Evolutionary conservation across 1,139 yeast species (phyloP).

Genomic region (Hyphopichia pseudoburtonii): DNA sequence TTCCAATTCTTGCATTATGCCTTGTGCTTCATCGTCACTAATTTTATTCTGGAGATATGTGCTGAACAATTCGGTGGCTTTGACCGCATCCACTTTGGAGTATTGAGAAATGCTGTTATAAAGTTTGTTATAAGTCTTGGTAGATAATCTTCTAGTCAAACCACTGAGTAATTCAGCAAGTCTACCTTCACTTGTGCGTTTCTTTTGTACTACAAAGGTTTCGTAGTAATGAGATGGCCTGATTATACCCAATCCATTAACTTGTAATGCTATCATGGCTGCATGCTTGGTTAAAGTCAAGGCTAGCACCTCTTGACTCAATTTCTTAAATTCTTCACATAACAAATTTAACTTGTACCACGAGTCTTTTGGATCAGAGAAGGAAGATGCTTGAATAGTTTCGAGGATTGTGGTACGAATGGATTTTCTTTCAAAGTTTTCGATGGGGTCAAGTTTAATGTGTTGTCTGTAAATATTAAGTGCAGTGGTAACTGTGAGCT

Average conservation of each 20-base stretch:
- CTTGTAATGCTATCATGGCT: slow-evolving; percentile 23
- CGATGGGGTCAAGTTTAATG: slow-evolving; percentile 8
- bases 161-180: slow-evolving; percentile 22
- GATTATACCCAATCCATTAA: slow-evolving; percentile 35
- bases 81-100: slow-evolving; percentile 13
- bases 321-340: slow-evolving; percentile 65
- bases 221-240: slow-evolving; percentile 38
- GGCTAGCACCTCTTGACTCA: slow-evolving; percentile 51
- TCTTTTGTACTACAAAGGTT: slow-evolving; percentile 14
- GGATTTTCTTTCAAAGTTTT: slow-evolving; percentile 5
- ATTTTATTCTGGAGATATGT: slow-evolving; percentile 23
- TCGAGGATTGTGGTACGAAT: slow-evolving; percentile 21
- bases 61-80: slow-evolving; percentile 22
- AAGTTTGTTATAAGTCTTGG: slow-evolving; percentile 25
- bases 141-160: slow-evolving; percentile 24
- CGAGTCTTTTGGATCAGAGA: slow-evolving; percentile 12
- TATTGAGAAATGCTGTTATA: slow-evolving; percentile 15
- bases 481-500: slow-evolving; percentile 42
- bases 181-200: slow-evolving; percentile 16
- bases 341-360: slow-evolving; percentile 65
- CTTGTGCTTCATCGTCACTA: slow-evolving; percentile 21
- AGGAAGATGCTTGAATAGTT: slow-evolving; percentile 17
- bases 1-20: slow-evolving; percentile 21
- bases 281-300: slow-evolving; percentile 11
- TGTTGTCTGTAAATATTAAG: slow-evolving; percentile 32